Percentiles rank a stretch among this genome's conserved stretches.
phyloP scores from a whole-genome alignment of 139 green algal genomes.

The Micractinium sp. region DNA sequence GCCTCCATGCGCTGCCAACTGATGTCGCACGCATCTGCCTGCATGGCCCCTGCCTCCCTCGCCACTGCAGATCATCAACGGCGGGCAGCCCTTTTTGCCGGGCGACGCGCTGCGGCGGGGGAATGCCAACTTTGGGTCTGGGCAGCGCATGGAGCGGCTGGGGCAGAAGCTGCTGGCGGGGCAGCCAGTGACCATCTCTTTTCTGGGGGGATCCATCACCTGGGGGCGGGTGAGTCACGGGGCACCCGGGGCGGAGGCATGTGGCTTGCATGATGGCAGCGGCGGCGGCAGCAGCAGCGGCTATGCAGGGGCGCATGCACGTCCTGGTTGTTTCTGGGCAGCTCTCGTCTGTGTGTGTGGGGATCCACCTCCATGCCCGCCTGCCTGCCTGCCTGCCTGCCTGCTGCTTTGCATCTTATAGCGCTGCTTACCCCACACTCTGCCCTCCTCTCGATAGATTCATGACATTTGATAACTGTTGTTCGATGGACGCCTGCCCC shows the following conservation, averaged over 20 bases:
- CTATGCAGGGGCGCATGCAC: neutral
- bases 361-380: too few species aligned
- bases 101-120: constrained; percentile 13
- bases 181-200: neutral
- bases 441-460: too few species aligned
- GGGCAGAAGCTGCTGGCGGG: constrained; percentile 25
- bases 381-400: neutral
- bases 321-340: neutral
- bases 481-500: too few species aligned
- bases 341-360: too few species aligned
- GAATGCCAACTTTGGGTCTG: neutral
- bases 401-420: too few species aligned
- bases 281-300: too few species aligned
- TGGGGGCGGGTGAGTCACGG: constrained; percentile 29
- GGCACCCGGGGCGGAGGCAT: too few species aligned
- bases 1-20: neutral
- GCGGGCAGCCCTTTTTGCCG: neutral
- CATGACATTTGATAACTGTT: too few species aligned
- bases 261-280: too few species aligned
- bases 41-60: too few species aligned
- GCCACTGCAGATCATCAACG: constrained; percentile 1
- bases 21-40: neutral
- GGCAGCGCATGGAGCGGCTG: constrained; percentile 19
- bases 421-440: too few species aligned
- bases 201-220: constrained; percentile 27